A percentile compares a stretch with the other conserved stretches of the same genome.
phyloP scores from a whole-genome alignment of 306 rosid genomes.

The Delonix regia region DNA sequence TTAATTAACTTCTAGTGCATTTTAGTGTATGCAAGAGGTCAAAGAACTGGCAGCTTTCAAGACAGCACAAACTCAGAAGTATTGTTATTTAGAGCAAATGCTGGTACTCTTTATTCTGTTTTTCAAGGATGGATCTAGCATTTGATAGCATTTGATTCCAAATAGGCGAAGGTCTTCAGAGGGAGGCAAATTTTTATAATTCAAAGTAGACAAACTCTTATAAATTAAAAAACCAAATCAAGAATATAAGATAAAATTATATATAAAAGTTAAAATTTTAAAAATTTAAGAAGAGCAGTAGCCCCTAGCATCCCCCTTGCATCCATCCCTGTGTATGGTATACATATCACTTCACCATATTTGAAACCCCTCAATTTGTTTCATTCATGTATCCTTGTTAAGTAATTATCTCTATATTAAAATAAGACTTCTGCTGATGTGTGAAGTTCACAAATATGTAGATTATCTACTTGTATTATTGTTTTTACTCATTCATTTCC shows the following conservation, averaged over 20 bases:
- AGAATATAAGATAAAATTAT: too few species aligned
- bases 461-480: background rate
- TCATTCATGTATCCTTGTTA: constrained; percentile 15
- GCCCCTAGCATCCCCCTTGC: too few species aligned
- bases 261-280: too few species aligned
- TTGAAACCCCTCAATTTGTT: constrained; percentile 16
- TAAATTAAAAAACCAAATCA: too few species aligned
- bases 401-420: constrained; percentile 12
- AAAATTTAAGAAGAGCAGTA: too few species aligned
- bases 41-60: constrained; percentile 52
- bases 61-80: constrained; percentile 44
- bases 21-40: constrained; percentile 57
- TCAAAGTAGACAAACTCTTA: too few species aligned
- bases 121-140: too few species aligned
- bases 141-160: too few species aligned
- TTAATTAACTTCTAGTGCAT: constrained; percentile 10
- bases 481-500: background rate
- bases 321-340: too few species aligned
- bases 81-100: constrained; percentile 51
- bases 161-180: too few species aligned
- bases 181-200: too few species aligned
- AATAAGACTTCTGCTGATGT: constrained; percentile 22
- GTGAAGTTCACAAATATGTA: constrained; percentile 7
- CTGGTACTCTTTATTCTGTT: constrained; percentile 53
- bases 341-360: constrained; percentile 18